Evolutionary conservation across 2,329 filamentous ascomycete genomes (phyloP).

Genomic region (Nectriaceae sp.): DNA sequence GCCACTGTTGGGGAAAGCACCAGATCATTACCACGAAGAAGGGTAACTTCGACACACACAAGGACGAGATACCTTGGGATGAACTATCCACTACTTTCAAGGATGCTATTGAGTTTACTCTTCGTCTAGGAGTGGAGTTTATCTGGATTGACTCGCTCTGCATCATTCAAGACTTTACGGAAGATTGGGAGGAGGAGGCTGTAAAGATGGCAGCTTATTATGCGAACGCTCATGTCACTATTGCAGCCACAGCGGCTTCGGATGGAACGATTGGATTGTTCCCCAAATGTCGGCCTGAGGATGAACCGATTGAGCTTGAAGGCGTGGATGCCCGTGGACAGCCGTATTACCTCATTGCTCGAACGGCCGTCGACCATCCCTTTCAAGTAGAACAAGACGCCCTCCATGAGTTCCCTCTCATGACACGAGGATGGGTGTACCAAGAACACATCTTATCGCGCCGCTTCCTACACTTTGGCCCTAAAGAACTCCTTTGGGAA

Average conservation of each 20-base stretch:
- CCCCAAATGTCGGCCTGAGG: background rate
- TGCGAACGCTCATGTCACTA: slow-evolving; percentile 16
- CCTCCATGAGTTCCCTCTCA: slow-evolving; percentile 9
- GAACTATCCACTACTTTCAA: slow-evolving; percentile 14
- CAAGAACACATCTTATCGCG: slow-evolving; percentile 18
- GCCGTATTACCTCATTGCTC: slow-evolving; percentile 8
- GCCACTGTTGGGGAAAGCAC: slow-evolving; percentile 33
- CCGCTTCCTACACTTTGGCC: slow-evolving; percentile 17
- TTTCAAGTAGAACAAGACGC: slow-evolving; percentile 11
- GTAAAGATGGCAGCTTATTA: slow-evolving; percentile 21
- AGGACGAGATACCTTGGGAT: slow-evolving; percentile 11
- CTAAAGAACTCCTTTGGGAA: slow-evolving; percentile 18
- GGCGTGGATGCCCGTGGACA: slow-evolving; percentile 4
- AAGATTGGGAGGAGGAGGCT: slow-evolving; percentile 20
- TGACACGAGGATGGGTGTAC: slow-evolving; percentile 17
- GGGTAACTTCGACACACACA: slow-evolving; percentile 6
- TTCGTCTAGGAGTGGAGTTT: slow-evolving; percentile 12
- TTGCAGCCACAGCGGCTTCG: slow-evolving; percentile 16
- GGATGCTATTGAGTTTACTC: slow-evolving; percentile 13
- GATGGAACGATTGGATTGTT: slow-evolving; percentile 14
- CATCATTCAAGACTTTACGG: slow-evolving; percentile 20
- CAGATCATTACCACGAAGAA: slow-evolving; percentile 33
- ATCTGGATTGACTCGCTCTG: slow-evolving; percentile 25
- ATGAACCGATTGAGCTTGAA: slow-evolving; percentile 10
- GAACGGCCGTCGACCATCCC: slow-evolving; percentile 12